These are phyloP conservation scores for Yamadazyma laniorum DNA, from an alignment of 805 yeast genomes.

Conservation along the genomic window DNA sequence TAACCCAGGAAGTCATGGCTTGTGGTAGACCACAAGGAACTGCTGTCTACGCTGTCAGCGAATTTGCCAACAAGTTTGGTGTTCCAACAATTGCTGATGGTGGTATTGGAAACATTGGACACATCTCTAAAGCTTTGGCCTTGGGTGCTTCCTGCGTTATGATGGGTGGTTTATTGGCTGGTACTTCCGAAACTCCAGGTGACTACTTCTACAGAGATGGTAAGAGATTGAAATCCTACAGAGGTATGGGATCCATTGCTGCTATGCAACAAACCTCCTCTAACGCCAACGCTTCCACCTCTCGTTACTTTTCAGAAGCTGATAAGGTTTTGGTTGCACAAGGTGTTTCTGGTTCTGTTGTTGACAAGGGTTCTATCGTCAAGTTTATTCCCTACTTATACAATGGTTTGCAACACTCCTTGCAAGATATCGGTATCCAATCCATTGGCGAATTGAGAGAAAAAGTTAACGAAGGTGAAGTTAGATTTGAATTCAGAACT, in stretches of 20 bases:
- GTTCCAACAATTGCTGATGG: constrained; percentile 99
- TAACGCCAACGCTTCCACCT: constrained; percentile 94
- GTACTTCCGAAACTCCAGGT: constrained; percentile 98
- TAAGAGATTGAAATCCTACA: constrained; percentile 92
- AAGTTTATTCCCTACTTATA: constrained; percentile 92
- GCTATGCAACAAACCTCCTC: constrained; percentile 92
- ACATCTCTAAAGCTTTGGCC: constrained; percentile 93
- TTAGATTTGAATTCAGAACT: constrained; percentile 96
- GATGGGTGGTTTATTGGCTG: constrained; percentile 99
- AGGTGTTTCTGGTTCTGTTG: constrained; percentile 96
- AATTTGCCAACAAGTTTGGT: constrained; percentile 93
- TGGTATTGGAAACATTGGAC: constrained; percentile 98
- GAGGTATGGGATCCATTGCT: constrained; percentile 99
- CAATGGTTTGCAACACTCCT: constrained; percentile 96
- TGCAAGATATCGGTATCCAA: constrained; percentile 92
- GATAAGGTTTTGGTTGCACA: constrained; percentile 97
- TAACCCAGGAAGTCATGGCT: constrained; percentile 99
- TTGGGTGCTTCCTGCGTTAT: constrained; percentile 95
- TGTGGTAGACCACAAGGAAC: constrained; percentile 99
- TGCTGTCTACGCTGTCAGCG: constrained; percentile 91
- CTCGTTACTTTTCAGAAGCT: constrained; percentile 95
- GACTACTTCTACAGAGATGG: constrained; percentile 97
- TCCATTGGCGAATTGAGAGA: constrained; percentile 63
- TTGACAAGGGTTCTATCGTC: constrained; percentile 92
- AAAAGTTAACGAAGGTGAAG: constrained; percentile 61